Evolutionary conservation across 768 basidiomycete species (phyloP).

Genomic region (Pulveroboletus sp.): DNA sequence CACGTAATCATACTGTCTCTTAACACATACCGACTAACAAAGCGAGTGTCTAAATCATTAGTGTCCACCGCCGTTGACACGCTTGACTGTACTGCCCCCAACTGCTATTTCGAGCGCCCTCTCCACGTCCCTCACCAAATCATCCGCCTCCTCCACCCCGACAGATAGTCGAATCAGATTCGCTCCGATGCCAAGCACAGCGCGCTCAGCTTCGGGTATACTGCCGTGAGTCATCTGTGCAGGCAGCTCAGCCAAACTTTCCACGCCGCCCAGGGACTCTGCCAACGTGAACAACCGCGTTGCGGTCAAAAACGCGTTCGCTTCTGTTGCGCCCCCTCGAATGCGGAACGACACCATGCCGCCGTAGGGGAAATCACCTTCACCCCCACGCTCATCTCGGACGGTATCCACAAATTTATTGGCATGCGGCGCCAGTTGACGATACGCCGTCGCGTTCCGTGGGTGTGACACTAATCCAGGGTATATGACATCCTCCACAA

Average conservation of each 20-base stretch:
- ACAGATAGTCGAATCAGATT: conserved; percentile 77
- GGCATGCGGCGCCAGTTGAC: conserved; percentile 65
- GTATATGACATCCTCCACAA: conserved; percentile 81
- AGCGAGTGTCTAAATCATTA: too few relatives aligned
- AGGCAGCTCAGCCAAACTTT: conserved; percentile 85
- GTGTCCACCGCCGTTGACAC: background rate
- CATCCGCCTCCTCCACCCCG: conserved; percentile 84
- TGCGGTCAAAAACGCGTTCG: conserved; percentile 62
- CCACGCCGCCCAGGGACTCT: conserved; percentile 88
- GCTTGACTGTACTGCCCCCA: background rate
- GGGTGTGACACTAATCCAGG: conserved; percentile 72
- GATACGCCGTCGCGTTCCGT: conserved; percentile 59
- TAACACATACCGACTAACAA: too few relatives aligned
- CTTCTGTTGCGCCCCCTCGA: conserved; percentile 45
- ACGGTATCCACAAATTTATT: conserved; percentile 51
- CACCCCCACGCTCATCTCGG: conserved; percentile 19
- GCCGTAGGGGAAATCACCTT: conserved; percentile 75
- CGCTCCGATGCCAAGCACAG: conserved; percentile 68
- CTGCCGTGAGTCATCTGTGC: conserved; percentile 85
- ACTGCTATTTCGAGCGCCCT: conserved; percentile 24
- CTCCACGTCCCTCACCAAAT: conserved; percentile 48
- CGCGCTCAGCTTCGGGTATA: conserved; percentile 65
- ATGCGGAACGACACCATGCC: conserved; percentile 83
- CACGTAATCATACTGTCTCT: too few relatives aligned
- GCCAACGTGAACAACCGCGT: conserved; percentile 74